Percentiles rank a stretch among this genome's conserved stretches.
These are phyloP conservation scores for Fraxinus dipetala DNA, from an alignment of 305 asterid species.

Conservation along the genomic window DNA sequence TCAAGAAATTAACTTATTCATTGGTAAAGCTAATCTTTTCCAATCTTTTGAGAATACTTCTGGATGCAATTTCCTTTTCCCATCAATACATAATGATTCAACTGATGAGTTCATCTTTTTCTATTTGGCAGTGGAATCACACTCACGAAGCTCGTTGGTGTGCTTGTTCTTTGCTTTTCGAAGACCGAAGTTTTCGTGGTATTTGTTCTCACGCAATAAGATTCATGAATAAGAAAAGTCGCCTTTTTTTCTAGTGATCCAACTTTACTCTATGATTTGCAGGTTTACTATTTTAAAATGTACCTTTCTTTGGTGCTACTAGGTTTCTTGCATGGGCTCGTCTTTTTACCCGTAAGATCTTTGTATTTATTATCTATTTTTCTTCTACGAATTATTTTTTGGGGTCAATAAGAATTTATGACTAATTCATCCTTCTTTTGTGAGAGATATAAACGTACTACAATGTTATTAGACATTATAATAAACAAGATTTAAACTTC, in stretches of 20 bases:
- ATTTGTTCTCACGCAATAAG: constrained; percentile 13
- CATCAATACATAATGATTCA: not conserved
- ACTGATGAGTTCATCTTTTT: constrained; percentile 18
- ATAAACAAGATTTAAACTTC: not conserved
- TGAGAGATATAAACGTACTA: not conserved
- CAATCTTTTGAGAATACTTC: not conserved
- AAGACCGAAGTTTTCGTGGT: constrained; percentile 96
- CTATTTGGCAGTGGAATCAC: constrained; percentile 81
- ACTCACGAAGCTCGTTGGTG: constrained; percentile 94
- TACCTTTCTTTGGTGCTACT: constrained; percentile 87
- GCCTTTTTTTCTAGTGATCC: not conserved
- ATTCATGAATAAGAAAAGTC: constrained; percentile 4
- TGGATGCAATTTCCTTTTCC: not conserved
- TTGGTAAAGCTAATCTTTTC: not conserved
- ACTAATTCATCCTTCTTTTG: not conserved
- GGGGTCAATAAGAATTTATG: not conserved
- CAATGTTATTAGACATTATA: not conserved
- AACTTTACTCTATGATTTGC: constrained; percentile 26
- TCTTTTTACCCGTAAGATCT: constrained; percentile 74
- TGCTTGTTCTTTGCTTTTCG: constrained; percentile 83
- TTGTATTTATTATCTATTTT: not conserved
- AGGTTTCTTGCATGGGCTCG: constrained; percentile 85
- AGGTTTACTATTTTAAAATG: constrained; percentile 96
- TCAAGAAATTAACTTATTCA: not conserved
- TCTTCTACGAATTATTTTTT: not conserved